These are phyloP conservation scores for Aspergillus ellipticus DNA, from an alignment of 495 filamentous ascomycete genomes.

Conservation along the genomic window DNA sequence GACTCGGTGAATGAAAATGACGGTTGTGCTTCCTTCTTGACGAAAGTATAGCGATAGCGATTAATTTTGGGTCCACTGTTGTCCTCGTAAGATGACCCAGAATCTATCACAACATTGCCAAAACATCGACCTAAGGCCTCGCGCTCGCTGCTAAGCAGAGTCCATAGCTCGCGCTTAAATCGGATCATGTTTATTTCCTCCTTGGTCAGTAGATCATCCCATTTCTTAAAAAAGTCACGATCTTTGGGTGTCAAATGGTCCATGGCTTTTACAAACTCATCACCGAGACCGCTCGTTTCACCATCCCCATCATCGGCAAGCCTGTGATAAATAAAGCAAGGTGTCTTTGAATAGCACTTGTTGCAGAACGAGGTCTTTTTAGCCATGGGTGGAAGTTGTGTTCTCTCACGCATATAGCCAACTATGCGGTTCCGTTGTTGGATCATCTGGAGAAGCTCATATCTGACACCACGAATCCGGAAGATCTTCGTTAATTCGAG, in stretches of 20 bases:
- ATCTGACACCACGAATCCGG: conserved; percentile 75
- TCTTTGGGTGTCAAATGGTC: conserved; percentile 68
- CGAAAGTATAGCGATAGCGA: conserved; percentile 77
- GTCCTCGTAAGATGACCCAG: conserved; percentile 66
- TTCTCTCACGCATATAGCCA: conserved; percentile 74
- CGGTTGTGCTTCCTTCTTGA: conserved; percentile 56
- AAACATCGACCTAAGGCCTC: conserved; percentile 82
- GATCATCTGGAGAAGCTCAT: conserved; percentile 91
- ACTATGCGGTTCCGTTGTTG: conserved; percentile 91
- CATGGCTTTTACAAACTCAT: conserved; percentile 72
- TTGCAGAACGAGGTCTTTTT: conserved; percentile 71
- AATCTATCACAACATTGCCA: conserved; percentile 70
- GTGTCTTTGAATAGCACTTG: conserved; percentile 79
- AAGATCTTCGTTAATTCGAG: conserved; percentile 83
- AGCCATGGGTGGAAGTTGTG: conserved; percentile 80
- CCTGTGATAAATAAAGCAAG: conserved; percentile 93
- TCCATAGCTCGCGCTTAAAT: conserved; percentile 88
- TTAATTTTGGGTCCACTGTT: conserved; percentile 75
- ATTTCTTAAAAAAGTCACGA: conserved; percentile 83
- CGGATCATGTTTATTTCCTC: conserved; percentile 86
- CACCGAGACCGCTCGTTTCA: conserved; percentile 70
- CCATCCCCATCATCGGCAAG: conserved; percentile 80
- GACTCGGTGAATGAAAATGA: conserved; percentile 84
- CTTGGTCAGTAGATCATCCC: conserved; percentile 89
- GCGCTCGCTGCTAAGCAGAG: conserved; percentile 82